phyloP scores from a whole-genome alignment of 805 yeast species.

The Myxozyma kluyveri region DNA sequence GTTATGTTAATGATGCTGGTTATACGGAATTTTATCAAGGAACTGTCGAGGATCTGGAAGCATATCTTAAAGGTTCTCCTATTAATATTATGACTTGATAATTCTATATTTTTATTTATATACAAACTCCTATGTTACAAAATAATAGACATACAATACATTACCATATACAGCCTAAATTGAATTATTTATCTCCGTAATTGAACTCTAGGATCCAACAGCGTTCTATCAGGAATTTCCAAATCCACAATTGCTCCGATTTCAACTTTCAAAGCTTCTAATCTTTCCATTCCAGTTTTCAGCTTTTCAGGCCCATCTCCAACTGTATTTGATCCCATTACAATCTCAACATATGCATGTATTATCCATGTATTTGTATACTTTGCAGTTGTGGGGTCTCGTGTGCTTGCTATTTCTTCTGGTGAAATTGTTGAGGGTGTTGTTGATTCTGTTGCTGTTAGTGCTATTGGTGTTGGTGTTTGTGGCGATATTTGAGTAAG shows the following conservation, averaged over 20 bases:
- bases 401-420: conserved; percentile 11
- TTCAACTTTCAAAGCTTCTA: conserved; percentile 22
- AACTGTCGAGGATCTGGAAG: conserved; percentile 20
- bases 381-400: conserved; percentile 14
- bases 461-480: conserved; percentile 16
- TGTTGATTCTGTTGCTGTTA: conserved; percentile 10
- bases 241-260: conserved; percentile 19
- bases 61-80: conserved; percentile 7
- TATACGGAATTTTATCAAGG: conserved; percentile 17
- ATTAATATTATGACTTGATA: conserved; percentile 6
- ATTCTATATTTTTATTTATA: neutral
- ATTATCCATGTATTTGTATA: conserved; percentile 23
- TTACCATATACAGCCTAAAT: neutral
- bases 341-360: conserved; percentile 25
- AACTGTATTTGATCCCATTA: conserved; percentile 11
- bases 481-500: conserved; percentile 21
- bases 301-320: conserved; percentile 23
- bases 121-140: too few species aligned
- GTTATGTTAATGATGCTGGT: conserved; percentile 23
- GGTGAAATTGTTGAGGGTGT: conserved; percentile 1
- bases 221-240: conserved; percentile 25
- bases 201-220: conserved; percentile 28
- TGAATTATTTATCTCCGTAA: conserved; percentile 11
- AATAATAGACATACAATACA: neutral
- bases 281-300: conserved; percentile 13